Evolutionary conservation across 495 filamentous ascomycete species (phyloP), one percentile per base, ranked within the genome.

Genomic region (Penicillium antarcticum): DNA sequence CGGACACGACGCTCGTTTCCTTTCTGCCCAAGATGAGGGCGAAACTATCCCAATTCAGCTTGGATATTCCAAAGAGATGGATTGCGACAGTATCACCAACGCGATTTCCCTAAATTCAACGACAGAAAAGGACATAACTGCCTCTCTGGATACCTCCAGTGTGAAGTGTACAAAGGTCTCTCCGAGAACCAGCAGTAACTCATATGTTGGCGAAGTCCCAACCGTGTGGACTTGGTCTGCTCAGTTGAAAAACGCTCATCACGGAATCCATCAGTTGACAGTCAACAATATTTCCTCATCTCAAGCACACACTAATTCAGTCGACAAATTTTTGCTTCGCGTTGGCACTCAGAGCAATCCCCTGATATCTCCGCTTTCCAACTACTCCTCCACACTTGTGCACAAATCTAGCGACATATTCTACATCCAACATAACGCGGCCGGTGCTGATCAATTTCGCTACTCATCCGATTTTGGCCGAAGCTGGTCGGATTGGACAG

Each of bases 391-490:
- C 32, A 61, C 52, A 9, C 66, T 85, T 2, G 58, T 85, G 2
- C 61, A 71, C 23, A 60, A 72, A 35, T 61, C 67, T 17, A 55
- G 57, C 1, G 64, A 61, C 6, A 54, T 50, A 16, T 39, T 79
- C 26, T 76, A 68, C 44, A 54, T 84, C 44, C 67, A 71, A 31
- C 83, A 85, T 52, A 73, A 70, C 45, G 83, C 83, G 1, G 51
- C 81, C 1, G 83, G 83, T 29, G 83, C 83, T 0, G 79, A 82
- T 36, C 68, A 69, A 43, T 87, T 76, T 67, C 76, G 81, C 11
- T 84, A 83, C 58, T 78, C 75, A 21, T 62, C 73, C 0, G 75
- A 81, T 52, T 87, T 75, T 61, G 80, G 72, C 0, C 70, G 72
- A 4, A 66, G 56, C 9, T 62, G 56, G 51, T 75, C 74, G 6